These are phyloP conservation scores for Gossypium schwendimanii DNA, from an alignment of 441 rosid species.

Conservation along the genomic window DNA sequence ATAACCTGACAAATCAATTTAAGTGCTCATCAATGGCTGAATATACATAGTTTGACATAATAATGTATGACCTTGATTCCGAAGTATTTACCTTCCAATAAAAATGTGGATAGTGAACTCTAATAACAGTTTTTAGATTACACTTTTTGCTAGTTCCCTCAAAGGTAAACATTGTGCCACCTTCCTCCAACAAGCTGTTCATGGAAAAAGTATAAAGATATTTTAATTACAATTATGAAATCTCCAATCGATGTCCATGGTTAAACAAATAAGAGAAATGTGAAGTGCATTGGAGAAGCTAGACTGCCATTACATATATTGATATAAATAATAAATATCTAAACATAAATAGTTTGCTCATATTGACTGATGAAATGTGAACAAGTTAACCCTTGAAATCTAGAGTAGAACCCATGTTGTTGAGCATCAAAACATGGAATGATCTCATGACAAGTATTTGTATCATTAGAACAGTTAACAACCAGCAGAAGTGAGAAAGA, in stretches of 20 bases:
- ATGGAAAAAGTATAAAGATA: background rate
- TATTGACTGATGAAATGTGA: background rate
- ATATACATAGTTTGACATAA: too few species aligned
- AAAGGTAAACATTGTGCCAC: constrained; percentile 57
- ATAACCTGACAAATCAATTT: constrained; percentile 39
- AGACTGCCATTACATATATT: too few species aligned
- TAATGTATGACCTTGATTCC: background rate
- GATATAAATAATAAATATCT: background rate
- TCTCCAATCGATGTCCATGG: too few species aligned
- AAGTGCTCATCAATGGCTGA: constrained; percentile 3
- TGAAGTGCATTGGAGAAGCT: background rate
- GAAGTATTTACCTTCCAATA: constrained; percentile 70
- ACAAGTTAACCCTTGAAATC: background rate
- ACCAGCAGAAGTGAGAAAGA: background rate
- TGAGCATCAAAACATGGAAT: background rate
- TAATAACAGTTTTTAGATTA: constrained; percentile 35
- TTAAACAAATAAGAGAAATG: background rate
- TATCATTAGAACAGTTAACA: background rate
- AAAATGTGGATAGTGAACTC: constrained; percentile 68
- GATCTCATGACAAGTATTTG: background rate
- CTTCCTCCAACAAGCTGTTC: constrained; percentile 69
- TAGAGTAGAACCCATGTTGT: background rate
- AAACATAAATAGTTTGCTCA: background rate
- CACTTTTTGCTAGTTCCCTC: constrained; percentile 38
- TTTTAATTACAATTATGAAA: background rate